Evolutionary conservation across 306 rosid genomes (phyloP).

Genomic region (Astragalus membranaceus): DNA sequence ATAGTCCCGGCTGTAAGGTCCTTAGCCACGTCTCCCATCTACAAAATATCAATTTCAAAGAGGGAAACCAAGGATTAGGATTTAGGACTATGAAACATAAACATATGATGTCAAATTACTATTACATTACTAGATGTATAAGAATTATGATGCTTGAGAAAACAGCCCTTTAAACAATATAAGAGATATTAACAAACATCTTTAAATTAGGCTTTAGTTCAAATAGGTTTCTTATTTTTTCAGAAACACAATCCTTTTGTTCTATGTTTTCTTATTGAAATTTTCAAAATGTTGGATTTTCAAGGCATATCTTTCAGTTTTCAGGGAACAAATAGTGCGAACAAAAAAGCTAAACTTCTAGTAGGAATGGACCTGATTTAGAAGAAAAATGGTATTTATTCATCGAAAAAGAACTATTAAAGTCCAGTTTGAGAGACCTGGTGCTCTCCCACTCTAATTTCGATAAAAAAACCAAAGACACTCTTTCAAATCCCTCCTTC

Average conservation of each 20-base stretch:
- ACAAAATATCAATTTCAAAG: background rate
- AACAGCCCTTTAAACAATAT: background rate
- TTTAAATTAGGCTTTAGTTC: background rate
- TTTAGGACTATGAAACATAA: background rate
- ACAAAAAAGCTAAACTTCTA: background rate
- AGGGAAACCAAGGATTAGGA: background rate
- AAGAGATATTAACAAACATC: background rate
- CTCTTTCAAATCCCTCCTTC: too few species aligned
- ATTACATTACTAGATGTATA: background rate
- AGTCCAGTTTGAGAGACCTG: too few species aligned
- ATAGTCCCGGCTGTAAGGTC: slow-evolving; percentile 87
- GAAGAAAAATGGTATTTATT: too few species aligned
- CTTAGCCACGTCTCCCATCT: slow-evolving; percentile 94
- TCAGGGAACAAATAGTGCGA: background rate
- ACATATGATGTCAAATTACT: background rate
- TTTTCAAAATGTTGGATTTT: background rate
- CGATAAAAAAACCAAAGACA: too few species aligned
- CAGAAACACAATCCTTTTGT: background rate
- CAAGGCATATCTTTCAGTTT: background rate
- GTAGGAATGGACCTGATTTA: too few species aligned
- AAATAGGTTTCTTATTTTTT: background rate
- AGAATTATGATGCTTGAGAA: background rate
- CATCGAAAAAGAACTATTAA: too few species aligned
- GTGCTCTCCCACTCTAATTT: too few species aligned
- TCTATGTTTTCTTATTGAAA: background rate